Evolutionary conservation across 345 rosid genomes (phyloP).

Genomic region (Stellera chamaejasme): DNA sequence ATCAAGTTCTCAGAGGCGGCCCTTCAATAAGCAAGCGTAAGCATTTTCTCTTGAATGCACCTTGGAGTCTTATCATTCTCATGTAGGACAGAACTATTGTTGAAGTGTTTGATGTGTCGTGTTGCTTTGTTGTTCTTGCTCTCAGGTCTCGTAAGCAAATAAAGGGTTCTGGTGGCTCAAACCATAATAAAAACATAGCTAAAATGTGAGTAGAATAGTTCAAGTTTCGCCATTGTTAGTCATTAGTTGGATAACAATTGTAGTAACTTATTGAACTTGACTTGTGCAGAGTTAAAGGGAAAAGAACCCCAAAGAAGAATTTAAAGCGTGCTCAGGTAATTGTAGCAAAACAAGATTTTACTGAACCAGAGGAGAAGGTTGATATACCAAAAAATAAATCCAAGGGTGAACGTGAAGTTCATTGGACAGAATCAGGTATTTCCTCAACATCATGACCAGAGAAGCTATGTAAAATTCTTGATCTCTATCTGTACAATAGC

Average conservation of each 20-base stretch:
- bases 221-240: constrained; percentile 1
- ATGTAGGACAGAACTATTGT: not conserved
- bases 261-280: constrained; percentile 11
- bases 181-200: constrained; percentile 32
- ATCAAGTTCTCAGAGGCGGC: constrained; percentile 31
- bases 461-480: not conserved
- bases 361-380: constrained; percentile 32
- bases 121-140: not conserved
- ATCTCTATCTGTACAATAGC: not conserved
- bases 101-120: not conserved
- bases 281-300: constrained; percentile 49
- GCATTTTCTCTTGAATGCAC: constrained; percentile 14
- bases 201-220: constrained; percentile 44
- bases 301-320: constrained; percentile 81
- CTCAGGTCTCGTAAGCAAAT: constrained; percentile 47
- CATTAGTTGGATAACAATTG: not conserved
- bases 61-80: not conserved
- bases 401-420: constrained; percentile 16
- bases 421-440: constrained; percentile 30
- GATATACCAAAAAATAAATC: constrained; percentile 36
- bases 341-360: constrained; percentile 24
- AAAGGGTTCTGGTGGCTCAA: constrained; percentile 28
- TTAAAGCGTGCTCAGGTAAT: constrained; percentile 24
- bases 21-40: constrained; percentile 43
- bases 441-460: constrained; percentile 2